These are phyloP conservation scores for Suhomyces anneliseae DNA, from an alignment of 1,139 yeast genomes.

Conservation along the genomic window DNA sequence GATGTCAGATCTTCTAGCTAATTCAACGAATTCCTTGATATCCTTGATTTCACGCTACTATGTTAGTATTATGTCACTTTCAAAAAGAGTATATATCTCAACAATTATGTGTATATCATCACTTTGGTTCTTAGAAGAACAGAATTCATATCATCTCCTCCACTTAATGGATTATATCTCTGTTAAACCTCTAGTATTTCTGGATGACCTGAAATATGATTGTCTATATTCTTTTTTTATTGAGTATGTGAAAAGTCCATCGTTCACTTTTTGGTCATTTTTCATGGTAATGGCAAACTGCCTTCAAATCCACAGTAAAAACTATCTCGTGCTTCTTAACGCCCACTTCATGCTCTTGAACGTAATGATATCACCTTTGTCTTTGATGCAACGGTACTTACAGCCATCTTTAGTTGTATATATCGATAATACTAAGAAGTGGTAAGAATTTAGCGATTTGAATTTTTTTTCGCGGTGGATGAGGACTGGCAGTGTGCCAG, in stretches of 20 bases:
- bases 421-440: constrained; percentile 10
- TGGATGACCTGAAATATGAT: too few relatives aligned
- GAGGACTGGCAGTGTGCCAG: background rate
- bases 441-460: constrained; percentile 4
- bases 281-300: too few relatives aligned
- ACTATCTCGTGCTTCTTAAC: background rate
- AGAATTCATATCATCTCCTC: too few relatives aligned
- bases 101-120: too few relatives aligned
- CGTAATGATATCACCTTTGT: background rate
- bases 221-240: too few relatives aligned
- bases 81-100: background rate
- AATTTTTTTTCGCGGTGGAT: constrained; percentile 10
- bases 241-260: too few relatives aligned
- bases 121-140: too few relatives aligned
- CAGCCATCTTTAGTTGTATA: constrained; percentile 31
- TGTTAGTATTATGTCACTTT: constrained; percentile 21
- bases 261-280: too few relatives aligned
- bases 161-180: too few relatives aligned
- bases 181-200: too few relatives aligned
- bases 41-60: constrained; percentile 76
- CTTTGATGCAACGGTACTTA: constrained; percentile 20
- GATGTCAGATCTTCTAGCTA: constrained; percentile 97
- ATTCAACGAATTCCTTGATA: constrained; percentile 96
- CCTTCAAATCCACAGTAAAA: too few relatives aligned
- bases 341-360: background rate